Percentiles rank a stretch among this genome's conserved stretches.
Evolutionary conservation across 345 rosid genomes (phyloP).

Genomic region (Gossypium longicalyx): DNA sequence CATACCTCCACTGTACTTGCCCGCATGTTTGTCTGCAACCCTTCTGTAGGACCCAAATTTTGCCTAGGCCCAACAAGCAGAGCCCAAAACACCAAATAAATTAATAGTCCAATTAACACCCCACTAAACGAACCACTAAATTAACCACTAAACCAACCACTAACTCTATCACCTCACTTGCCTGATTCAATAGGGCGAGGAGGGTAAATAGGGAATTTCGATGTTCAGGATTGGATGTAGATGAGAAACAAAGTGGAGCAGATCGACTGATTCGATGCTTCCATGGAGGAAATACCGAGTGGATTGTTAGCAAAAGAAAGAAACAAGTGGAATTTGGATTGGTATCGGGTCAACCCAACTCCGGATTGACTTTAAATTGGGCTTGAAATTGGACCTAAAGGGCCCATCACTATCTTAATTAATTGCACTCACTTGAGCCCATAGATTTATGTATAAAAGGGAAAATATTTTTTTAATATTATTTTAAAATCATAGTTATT

Average conservation of each 20-base stretch:
- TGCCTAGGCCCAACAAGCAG: too few species aligned
- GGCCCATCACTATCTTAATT: not conserved
- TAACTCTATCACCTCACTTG: too few species aligned
- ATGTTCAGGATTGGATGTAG: not conserved
- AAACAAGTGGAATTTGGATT: not conserved
- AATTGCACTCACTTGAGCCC: not conserved
- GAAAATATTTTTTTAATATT: too few species aligned
- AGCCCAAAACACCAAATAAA: too few species aligned
- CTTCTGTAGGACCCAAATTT: too few species aligned
- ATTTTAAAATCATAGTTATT: too few species aligned
- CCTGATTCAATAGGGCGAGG: not conserved
- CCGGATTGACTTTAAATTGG: not conserved
- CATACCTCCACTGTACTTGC: slow-evolving; percentile 97
- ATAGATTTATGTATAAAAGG: too few species aligned
- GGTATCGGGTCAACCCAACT: not conserved
- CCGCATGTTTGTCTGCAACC: slow-evolving; percentile 77
- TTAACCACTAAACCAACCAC: too few species aligned
- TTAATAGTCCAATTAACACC: too few species aligned
- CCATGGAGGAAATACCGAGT: slow-evolving; percentile 8
- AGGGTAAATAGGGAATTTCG: not conserved
- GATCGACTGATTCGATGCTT: not conserved
- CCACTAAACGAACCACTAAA: too few species aligned
- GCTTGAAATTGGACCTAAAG: not conserved
- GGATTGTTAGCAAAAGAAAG: not conserved
- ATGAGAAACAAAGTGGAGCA: not conserved